Percentiles rank a stretch among this genome's conserved stretches.
Conservation (phyloP, 2,329 filamentous ascomycete genomes). For the Metarhizium humberi region DNA sequence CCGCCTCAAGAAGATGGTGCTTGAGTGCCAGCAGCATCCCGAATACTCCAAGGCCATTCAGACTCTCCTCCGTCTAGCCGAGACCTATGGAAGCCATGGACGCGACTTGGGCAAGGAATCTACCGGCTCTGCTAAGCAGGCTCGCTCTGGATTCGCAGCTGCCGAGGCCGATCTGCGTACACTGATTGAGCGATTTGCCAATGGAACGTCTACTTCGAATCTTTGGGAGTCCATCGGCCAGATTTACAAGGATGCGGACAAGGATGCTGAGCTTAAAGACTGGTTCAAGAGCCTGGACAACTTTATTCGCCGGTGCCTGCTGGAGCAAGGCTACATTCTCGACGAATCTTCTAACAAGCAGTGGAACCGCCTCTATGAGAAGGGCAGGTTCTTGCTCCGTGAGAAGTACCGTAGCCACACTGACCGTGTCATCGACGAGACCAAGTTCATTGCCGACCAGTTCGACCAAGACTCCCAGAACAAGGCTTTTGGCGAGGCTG, state of each 20-base stretch:
- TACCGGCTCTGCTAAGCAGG: constrained; percentile 61
- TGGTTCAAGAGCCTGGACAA: constrained; percentile 78
- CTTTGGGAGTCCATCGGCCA: constrained; percentile 76
- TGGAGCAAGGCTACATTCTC: constrained; percentile 86
- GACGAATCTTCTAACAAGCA: constrained; percentile 69
- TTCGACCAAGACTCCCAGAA: constrained; percentile 87
- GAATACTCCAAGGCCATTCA: constrained; percentile 91
- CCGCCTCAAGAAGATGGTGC: constrained; percentile 93
- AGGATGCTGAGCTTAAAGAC: constrained; percentile 72
- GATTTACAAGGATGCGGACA: constrained; percentile 80
- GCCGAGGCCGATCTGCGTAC: constrained; percentile 73
- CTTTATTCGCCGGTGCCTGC: constrained; percentile 74
- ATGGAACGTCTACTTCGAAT: constrained; percentile 81
- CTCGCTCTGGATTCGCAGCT: constrained; percentile 55
- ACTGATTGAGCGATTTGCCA: constrained; percentile 90
- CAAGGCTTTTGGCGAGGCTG: constrained; percentile 62
- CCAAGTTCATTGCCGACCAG: constrained; percentile 81
- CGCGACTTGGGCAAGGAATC: constrained; percentile 55
- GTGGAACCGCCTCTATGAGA: constrained; percentile 79
- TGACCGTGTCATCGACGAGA: constrained; percentile 76
- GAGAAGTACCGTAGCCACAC: constrained; percentile 82
- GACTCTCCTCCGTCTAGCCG: constrained; percentile 74
- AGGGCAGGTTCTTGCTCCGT: constrained; percentile 77
- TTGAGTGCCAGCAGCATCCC: constrained; percentile 90
- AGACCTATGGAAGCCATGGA: constrained; percentile 73